Percentiles rank a stretch among this genome's conserved stretches.
phyloP scores from a whole-genome alignment of 2,329 filamentous ascomycete genomes.

The Epichloe typhina region DNA sequence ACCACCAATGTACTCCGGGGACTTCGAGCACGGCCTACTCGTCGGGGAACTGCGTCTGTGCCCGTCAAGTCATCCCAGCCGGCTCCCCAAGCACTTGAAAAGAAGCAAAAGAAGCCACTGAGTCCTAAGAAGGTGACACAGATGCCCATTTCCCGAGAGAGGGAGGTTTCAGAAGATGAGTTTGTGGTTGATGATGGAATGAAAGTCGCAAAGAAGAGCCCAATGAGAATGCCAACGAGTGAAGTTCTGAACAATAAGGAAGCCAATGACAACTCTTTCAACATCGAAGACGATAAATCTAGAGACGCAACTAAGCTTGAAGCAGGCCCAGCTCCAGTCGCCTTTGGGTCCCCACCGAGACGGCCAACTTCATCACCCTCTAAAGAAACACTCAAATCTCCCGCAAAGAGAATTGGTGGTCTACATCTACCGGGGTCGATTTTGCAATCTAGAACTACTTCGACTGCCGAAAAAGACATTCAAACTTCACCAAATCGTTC shows the following conservation, averaged over 20 bases:
- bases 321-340: constrained; percentile 2
- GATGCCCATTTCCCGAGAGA: constrained; percentile 33
- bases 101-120: constrained; percentile 32
- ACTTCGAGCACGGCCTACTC: constrained; percentile 30
- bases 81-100: constrained; percentile 5
- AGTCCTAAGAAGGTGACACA: constrained; percentile 54
- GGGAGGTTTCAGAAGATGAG: constrained; percentile 43
- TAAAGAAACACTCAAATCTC: constrained; percentile 43
- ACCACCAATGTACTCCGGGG: constrained; percentile 18
- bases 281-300: constrained; percentile 7
- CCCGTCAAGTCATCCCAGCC: constrained; percentile 19
- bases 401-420: constrained; percentile 32
- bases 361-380: constrained; percentile 37
- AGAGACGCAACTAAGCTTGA: constrained; percentile 3
- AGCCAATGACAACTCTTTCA: constrained; percentile 1
- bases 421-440: constrained; percentile 20
- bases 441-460: constrained; percentile 13
- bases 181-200: constrained; percentile 34
- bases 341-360: constrained; percentile 41
- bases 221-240: constrained; percentile 9
- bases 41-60: constrained; percentile 21
- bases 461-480: constrained; percentile 6
- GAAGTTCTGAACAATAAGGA: background rate
- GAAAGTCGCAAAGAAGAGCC: background rate
- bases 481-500: constrained; percentile 23